Base-by-base conservation (phyloP, 768 basidiomycete genomes). In the Lentinula aciculospora region DNA sequence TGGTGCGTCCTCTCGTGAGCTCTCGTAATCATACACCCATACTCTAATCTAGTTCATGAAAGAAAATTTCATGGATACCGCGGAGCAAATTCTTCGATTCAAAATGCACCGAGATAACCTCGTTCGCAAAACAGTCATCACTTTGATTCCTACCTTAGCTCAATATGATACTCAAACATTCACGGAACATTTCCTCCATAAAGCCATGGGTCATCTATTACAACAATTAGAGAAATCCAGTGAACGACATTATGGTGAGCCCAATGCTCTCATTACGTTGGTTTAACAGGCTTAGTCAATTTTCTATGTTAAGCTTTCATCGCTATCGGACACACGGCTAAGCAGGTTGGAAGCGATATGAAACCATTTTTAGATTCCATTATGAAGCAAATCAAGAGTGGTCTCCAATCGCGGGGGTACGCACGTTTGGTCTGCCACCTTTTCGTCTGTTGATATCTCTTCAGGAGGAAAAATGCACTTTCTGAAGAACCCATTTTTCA, bases 241-340 rank as follows among this genome's bases (percentile, higher is more conserved):
- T 50, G 97, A 99, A 64, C 81, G 95, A 36, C 86, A 89, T 31
- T 90, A 92, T 62, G 92, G 94, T 94, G 65, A 54, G 80, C 66
- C 17, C 45, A n/a, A 12, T 28, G 7, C 60, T 27, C 50, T 53
- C 25, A 36, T 37, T 10, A 19, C 19, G 4, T 6, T 19, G 55
- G 42, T 6, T 27, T 27, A 3, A 0, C 44, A 17, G 27, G 17
- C 45, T 29, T n/a, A n/a, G n/a, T n/a, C n/a, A n/a, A n/a, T n/a
- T n/a, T n/a, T n/a, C n/a, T n/a, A n/a, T n/a, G n/a, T n/a, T n/a
- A 60, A 94, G 95, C 95, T 2, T 98, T 98, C 69, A 87, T 94
- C 63, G 95, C 97, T 2, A 94, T 99, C 61, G 97, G 97, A 0
- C 93, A 97, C 65, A 91, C 96, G 50, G 94, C 97, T 1, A 84